Base-by-base conservation (phyloP, 352 stramenopile genomes). In the Saprolegnia diclina region DNA sequence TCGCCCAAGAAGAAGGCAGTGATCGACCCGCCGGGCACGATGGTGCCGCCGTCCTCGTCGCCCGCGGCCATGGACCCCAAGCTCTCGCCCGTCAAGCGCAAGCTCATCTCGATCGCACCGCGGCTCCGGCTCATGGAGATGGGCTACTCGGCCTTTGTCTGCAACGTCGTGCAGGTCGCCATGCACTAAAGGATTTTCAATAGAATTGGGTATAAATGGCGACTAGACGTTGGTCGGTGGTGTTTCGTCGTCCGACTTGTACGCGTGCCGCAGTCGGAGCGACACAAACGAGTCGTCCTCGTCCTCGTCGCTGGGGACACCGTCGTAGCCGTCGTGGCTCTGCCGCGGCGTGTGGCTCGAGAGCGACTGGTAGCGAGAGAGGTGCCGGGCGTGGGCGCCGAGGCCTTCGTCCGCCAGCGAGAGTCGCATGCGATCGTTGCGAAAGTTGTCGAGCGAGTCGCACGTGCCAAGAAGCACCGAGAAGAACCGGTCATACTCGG, bases 401-500 rank as follows among this genome's bases (percentile, higher is more conserved):
- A 69, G 44, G 7, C 63, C 63, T 35, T 69, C 63, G 53, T 69
- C 63, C 35, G 63, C 35, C 18, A 69, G 40, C 19, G 45, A 62
- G 22, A 69, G 53, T 10, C 63, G 63, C 63, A 69, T 69, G 32
- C 63, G 42, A 26, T 69, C 63, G 38, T 94, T 94, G 24, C 88
- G 75, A 22, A 78, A 68, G 48, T 85, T 85, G 59, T 94, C 80
- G 32, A 91, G 61, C 16, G 87, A 84, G 69, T 94, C 87, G 72
- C 91, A 94, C 7, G 92, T 74, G 2, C 87, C 87, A 29, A 94
- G 65, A 16, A 94, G 68, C 64, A 84, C 91, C 38, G 85, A 92
- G 72, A 94, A 94, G 76, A 94, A 94, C 1, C 87, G 87, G 67
- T 94, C 87, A 64, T 92, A 86, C 72, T 94, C 89, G 45, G 91